Evolutionary conservation across 1,139 yeast species (phyloP), one percentile per base, ranked within the genome.

Genomic region (Suzukiozyma palmioleophila): DNA sequence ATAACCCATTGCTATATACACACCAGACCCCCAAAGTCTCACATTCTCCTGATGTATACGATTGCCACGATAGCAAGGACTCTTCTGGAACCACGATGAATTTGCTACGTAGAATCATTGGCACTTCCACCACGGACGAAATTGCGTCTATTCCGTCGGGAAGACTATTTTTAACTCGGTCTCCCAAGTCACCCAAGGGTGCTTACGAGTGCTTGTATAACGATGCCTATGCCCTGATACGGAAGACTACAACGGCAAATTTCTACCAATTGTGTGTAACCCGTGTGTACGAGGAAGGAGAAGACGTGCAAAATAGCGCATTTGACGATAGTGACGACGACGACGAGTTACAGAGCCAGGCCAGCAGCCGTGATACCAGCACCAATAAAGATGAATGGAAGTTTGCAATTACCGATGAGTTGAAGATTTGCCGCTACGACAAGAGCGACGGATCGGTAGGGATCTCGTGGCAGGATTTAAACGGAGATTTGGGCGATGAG

Each of bases 401-500:
- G 16, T 88, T 84, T 50, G 64, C 84, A 16, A 76, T 94, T 31
- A 80, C 79, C 40, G 79, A 77, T 46, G 79, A 80, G 5, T 66
- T 90, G 43, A 66, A 65, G 42, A 69, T 77, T 49, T 73, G 66
- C 59, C 69, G 69, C 25, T 53, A 55, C 40, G 61, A 58, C 16
- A 60, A 57, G 40, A 40, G 53, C 26, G 62, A 64, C 41, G 70
- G 72, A 2, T 46, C 57, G 10, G 53, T 49, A 33, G 79, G 83
- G 1, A 74, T 92, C 33, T 71, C 81, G 0, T 92, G 98, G 98
- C 68, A 67, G 21, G 96, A 92, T 50, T 57, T 81, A 38, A 83
- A 83, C 37, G 96, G 96, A 25, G 96, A 88, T 50, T 69, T 72
- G n/a, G 97, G 90, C 12, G 97, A 90, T 55, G 66, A 73, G 44